Base-by-base conservation (phyloP, 345 rosid species). In the Aquilaria malaccensis region DNA sequence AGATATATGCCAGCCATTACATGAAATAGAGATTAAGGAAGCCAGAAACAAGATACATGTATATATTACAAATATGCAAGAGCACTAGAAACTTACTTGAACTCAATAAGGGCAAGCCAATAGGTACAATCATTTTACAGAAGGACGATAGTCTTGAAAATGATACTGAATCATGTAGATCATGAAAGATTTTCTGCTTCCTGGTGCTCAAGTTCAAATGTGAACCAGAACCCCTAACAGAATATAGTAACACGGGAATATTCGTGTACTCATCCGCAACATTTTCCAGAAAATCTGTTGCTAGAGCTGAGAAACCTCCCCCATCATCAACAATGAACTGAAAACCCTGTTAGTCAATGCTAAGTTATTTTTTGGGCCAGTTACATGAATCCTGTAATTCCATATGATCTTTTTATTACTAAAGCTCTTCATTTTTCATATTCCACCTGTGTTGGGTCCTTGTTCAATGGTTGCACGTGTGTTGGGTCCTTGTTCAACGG, bases 241-340 rank as follows among this genome's bases (percentile, higher is more conserved):
- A 63, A 59, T 88, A 94, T 41, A 88, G 88, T 70, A 88, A 62
- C 30, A 86, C 86, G 49, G 97, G 96, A 30, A 83, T 72, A 55
- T 77, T 84, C 0, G 85, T 50, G 74, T 94, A 90, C 37, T 86
- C 97, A 81, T 88, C 97, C 0, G 88, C 94, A 55, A 94, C 77
- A 66, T 54, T 80, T 82, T 94, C 97, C 32, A 94, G 63, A 72
- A 94, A 79, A 48, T 90, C 97, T 0, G 76, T 83, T 46, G 97
- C 92, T 58, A 94, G 11, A 65, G 97, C 79, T 1, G 97, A 80
- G 67, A 94, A 94, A 45, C 97, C 95, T 56, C 97, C 97, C 0
- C 86, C 84, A 61, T 90, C 91, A 70, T 94, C 99, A 67, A 83
- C 93, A 59, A 83, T 72, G 80, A 88, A 90, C 68, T 94, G 90